phyloP scores from a whole-genome alignment of 139 green algal genomes.

The Ettlia oleoabundans region DNA sequence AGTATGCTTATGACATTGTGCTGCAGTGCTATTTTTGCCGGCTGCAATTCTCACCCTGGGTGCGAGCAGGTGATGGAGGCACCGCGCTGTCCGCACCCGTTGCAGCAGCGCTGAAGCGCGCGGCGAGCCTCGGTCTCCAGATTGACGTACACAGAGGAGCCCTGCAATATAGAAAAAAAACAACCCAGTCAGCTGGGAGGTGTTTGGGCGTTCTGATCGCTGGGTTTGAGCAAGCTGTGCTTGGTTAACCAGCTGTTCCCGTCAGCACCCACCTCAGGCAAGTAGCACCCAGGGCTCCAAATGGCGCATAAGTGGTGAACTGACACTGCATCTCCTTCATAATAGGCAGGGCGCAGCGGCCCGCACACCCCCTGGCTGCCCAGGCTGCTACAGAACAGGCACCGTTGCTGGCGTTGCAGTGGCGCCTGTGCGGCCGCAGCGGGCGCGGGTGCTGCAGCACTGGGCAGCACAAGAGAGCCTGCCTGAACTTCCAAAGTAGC shows the following conservation, averaged over 20 bases:
- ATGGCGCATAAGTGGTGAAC: constrained; percentile 45
- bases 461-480: too few relatives aligned
- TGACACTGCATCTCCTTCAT: background rate
- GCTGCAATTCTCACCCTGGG: constrained; percentile 13
- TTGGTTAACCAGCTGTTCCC: background rate
- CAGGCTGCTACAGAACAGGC: constrained; percentile 27
- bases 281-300: constrained; percentile 34
- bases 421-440: background rate
- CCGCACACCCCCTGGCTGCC: constrained; percentile 26
- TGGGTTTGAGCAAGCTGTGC: too few relatives aligned
- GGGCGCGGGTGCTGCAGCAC: background rate
- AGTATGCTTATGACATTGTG: too few relatives aligned
- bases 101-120: background rate
- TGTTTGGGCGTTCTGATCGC: too few relatives aligned
- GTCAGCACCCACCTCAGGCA: constrained; percentile 27
- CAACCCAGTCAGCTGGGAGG: too few relatives aligned
- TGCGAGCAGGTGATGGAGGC: constrained; percentile 30
- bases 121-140: constrained; percentile 32
- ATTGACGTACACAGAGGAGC: constrained; percentile 35
- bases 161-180: background rate
- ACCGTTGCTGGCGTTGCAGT: background rate
- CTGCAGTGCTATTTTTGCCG: too few relatives aligned
- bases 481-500: background rate
- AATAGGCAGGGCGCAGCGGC: background rate
- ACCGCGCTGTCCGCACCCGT: constrained; percentile 21